phyloP scores from a whole-genome alignment of 176 grass and related monocot species.

The Typha latifolia region DNA sequence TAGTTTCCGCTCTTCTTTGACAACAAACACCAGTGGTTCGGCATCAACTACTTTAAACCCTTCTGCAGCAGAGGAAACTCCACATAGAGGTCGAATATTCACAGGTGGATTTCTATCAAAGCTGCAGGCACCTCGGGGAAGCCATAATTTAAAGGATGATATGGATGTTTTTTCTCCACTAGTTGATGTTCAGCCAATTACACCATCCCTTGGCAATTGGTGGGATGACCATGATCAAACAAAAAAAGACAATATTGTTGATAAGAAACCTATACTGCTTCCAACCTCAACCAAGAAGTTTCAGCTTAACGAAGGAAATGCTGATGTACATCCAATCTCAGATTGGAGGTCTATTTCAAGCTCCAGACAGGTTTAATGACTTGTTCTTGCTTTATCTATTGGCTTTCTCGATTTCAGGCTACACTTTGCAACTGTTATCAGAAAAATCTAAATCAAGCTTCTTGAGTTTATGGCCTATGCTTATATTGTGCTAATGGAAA shows the following conservation, averaged over 20 bases:
- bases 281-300: constrained; percentile 50
- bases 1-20: constrained; percentile 49
- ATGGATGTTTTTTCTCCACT: constrained; percentile 99
- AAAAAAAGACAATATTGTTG: constrained; percentile 52
- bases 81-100: constrained; percentile 32
- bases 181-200: constrained; percentile 93
- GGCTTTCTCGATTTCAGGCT: neutral
- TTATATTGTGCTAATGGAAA: too few relatives aligned
- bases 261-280: constrained; percentile 42
- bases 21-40: constrained; percentile 33
- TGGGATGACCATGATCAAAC: constrained; percentile 78
- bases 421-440: neutral
- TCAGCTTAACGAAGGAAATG: constrained; percentile 42
- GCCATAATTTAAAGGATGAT: constrained; percentile 80
- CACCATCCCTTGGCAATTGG: constrained; percentile 64
- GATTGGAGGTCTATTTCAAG: constrained; percentile 65
- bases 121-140: constrained; percentile 49
- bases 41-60: constrained; percentile 25
- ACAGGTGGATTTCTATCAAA: constrained; percentile 50
- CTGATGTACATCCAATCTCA: constrained; percentile 51
- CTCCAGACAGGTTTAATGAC: constrained; percentile 49
- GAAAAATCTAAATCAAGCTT: too few relatives aligned
- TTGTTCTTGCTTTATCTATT: neutral
- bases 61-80: constrained; percentile 44
- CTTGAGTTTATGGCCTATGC: too few relatives aligned